These are phyloP conservation scores for Inonotus hispidus DNA, from an alignment of 1,284 basidiomycete species.

Conservation along the genomic window DNA sequence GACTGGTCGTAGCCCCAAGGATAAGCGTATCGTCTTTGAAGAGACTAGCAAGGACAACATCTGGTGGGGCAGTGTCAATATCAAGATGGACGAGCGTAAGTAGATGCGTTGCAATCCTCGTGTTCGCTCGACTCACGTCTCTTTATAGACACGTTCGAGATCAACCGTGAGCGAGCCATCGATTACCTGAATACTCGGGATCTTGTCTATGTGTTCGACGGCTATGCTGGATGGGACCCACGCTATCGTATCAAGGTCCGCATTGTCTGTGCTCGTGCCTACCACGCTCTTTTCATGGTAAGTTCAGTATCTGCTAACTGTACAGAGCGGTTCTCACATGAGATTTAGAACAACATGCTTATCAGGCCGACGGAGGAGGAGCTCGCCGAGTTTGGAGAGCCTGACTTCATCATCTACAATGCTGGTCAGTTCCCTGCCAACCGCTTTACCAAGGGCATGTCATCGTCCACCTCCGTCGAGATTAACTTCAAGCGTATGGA, in stretches of 20 bases:
- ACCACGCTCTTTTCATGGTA: constrained; percentile 99
- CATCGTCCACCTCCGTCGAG: constrained; percentile 96
- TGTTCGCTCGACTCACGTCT: background rate
- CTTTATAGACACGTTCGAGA: constrained; percentile 90
- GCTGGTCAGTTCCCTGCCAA: constrained; percentile 99
- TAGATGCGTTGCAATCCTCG: constrained; percentile 20
- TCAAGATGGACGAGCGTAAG: constrained; percentile 96
- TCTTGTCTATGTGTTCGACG: constrained; percentile 99
- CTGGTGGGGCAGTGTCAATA: constrained; percentile 99
- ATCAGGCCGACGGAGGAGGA: constrained; percentile 97
- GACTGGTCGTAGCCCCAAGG: constrained; percentile 96
- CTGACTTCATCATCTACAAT: constrained; percentile 99
- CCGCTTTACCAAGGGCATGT: constrained; percentile 99
- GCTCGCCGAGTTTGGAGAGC: constrained; percentile 93
- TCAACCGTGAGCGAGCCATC: constrained; percentile 99
- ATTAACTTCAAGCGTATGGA: constrained; percentile 99
- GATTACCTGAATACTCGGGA: constrained; percentile 99
- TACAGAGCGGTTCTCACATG: background rate
- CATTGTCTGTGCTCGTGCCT: constrained; percentile 96
- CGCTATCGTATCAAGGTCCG: constrained; percentile 99
- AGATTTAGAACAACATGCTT: constrained; percentile 89
- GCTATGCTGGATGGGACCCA: constrained; percentile 97
- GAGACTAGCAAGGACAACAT: constrained; percentile 96
- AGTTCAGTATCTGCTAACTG: constrained; percentile 10
- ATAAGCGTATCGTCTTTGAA: constrained; percentile 99